These are phyloP conservation scores for Lactifluus hygrophoroides DNA, from an alignment of 768 basidiomycete species.

Conservation along the genomic window DNA sequence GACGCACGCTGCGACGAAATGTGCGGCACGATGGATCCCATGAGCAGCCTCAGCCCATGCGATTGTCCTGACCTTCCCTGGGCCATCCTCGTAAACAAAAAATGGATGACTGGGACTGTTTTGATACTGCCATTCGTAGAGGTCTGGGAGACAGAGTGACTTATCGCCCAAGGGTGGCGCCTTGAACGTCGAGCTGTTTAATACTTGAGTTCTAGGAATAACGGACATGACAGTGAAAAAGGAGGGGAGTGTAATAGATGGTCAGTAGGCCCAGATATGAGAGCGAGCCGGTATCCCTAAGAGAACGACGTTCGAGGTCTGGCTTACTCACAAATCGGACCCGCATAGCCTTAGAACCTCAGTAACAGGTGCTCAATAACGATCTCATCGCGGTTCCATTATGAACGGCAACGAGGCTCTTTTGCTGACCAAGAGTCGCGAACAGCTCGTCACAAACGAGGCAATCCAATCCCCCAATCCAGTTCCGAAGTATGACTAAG, in stretches of 20 bases:
- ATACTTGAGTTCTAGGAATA: conserved; percentile 20
- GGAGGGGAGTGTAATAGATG: background rate
- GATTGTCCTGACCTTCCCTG: conserved; percentile 14
- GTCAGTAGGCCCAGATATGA: background rate
- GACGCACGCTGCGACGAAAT: conserved; percentile 3
- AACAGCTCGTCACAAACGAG: too few species aligned
- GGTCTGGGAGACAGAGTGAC: conserved; percentile 21
- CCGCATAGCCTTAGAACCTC: background rate
- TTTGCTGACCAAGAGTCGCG: too few species aligned
- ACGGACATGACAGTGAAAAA: conserved; percentile 5
- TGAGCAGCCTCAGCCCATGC: conserved; percentile 17
- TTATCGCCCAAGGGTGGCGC: conserved; percentile 22
- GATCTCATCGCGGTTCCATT: background rate
- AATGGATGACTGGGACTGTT: conserved; percentile 22
- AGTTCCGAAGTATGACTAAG: too few species aligned
- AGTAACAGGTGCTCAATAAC: too few species aligned
- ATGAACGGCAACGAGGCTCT: too few species aligned
- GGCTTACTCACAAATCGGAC: conserved; percentile 12
- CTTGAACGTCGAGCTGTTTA: conserved; percentile 19
- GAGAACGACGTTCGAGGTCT: background rate
- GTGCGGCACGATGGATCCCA: conserved; percentile 21
- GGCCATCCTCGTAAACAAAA: conserved; percentile 17
- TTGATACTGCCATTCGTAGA: conserved; percentile 26
- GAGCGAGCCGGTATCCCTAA: background rate
- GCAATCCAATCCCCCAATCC: too few species aligned